These are phyloP conservation scores for Umbilicus rupestris DNA, from an alignment of 164 flowering plant genomes.

Conservation along the genomic window DNA sequence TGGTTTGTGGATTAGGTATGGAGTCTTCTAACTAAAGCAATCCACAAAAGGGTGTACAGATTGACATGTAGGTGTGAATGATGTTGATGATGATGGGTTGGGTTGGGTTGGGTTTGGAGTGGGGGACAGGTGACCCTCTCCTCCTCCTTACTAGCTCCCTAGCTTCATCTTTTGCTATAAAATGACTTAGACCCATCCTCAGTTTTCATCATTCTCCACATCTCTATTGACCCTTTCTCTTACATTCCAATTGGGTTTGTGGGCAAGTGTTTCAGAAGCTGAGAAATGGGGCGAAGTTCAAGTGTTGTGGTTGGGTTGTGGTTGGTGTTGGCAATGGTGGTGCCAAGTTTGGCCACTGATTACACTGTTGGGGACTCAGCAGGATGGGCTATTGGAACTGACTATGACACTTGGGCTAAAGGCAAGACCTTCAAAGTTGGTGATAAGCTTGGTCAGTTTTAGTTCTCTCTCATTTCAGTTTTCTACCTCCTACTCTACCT, in stretches of 20 bases:
- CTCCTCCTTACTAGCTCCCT: conserved; percentile 2
- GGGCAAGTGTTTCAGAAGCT: not conserved
- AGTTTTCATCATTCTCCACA: not conserved
- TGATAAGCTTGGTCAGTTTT: not conserved
- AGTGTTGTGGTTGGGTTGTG: not conserved
- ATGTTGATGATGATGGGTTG: not conserved
- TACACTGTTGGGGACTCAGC: conserved; percentile 9
- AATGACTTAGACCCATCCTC: not conserved
- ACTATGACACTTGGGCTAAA: conserved; percentile 5
- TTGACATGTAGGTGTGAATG: not conserved
- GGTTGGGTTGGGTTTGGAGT: not conserved
- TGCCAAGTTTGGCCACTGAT: conserved; percentile 6
- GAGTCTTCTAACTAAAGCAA: not conserved
- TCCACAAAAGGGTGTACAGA: not conserved
- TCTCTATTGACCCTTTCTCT: not conserved
- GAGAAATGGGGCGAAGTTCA: not conserved
- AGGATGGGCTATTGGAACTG: conserved; percentile 4
- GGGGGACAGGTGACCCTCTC: conserved; percentile 6
- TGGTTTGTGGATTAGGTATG: conserved; percentile 6
- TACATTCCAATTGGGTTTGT: not conserved
- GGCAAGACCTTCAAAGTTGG: conserved; percentile 1
- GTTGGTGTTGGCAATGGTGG: not conserved
- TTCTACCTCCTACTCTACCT: not conserved
- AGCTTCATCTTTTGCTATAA: conserved; percentile 3
- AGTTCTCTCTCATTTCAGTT: not conserved